These are phyloP conservation scores for Hylodesmum podocarpum DNA, from an alignment of 306 rosid genomes.

Conservation along the genomic window DNA sequence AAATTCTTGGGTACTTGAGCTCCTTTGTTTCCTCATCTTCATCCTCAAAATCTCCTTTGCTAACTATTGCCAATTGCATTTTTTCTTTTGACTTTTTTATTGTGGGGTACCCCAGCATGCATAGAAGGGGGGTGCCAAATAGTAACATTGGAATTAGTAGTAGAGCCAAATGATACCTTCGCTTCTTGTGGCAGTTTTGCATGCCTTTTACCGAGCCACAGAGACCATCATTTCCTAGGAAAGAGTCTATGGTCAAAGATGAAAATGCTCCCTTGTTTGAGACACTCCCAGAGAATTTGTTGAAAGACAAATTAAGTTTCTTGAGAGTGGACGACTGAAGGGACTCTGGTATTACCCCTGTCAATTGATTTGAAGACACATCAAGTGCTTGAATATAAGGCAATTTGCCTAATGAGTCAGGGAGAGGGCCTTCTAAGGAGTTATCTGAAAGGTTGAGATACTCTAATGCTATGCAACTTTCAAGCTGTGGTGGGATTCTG, in stretches of 20 bases:
- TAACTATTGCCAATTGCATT: slow-evolving; percentile 27
- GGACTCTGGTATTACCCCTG: slow-evolving; percentile 51
- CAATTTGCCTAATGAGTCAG: slow-evolving; percentile 54
- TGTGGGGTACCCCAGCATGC: slow-evolving; percentile 36
- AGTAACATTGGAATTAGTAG: slow-evolving; percentile 44
- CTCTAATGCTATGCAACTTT: slow-evolving; percentile 67
- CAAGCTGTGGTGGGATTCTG: slow-evolving; percentile 67
- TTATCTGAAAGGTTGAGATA: slow-evolving; percentile 57
- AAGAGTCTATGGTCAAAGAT: slow-evolving; percentile 48
- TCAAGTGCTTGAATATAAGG: slow-evolving; percentile 57
- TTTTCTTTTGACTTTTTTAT: slow-evolving; percentile 26
- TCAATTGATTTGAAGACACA: slow-evolving; percentile 59
- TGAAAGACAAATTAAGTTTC: slow-evolving; percentile 66
- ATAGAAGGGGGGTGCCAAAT: slow-evolving; percentile 40
- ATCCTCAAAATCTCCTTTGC: slow-evolving; percentile 30
- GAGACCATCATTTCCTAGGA: slow-evolving; percentile 49
- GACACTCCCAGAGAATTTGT: slow-evolving; percentile 53
- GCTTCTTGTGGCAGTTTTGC: slow-evolving; percentile 48
- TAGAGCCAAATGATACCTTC: slow-evolving; percentile 27
- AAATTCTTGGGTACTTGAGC: slow-evolving; percentile 64
- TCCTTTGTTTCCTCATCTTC: slow-evolving; percentile 49
- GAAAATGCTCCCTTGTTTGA: slow-evolving; percentile 55
- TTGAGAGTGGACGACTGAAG: slow-evolving; percentile 52
- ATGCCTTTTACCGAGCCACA: slow-evolving; percentile 65
- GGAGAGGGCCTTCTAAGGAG: slow-evolving; percentile 53